Evolutionary conservation across 2,329 filamentous ascomycete genomes (phyloP), one percentile per base, ranked within the genome.

Genomic region (Seiridium unicorne): DNA sequence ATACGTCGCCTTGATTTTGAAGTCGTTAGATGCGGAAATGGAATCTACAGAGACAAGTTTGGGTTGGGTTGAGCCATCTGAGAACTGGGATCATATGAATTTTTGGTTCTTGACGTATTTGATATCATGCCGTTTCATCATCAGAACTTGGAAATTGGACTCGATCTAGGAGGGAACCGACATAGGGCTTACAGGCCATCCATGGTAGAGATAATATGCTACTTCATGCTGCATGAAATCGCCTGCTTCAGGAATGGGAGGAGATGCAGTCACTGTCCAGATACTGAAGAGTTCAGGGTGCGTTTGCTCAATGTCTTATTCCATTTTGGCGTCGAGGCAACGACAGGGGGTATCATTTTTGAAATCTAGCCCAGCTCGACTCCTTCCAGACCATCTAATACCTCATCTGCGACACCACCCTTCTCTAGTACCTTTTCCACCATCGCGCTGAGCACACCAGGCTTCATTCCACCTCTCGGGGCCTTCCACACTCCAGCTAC

Each of bases 401-500:
- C 90, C 74, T 97, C 94, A 65, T 93, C 88, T 3, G 90, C 92
- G 35, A 97, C 89, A 40, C 93, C 92, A 0, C 90, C 90, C 68
- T 84, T 86, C 71, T 90, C 86, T 61, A 96, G 74, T 38, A 93
- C 90, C 72, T 89, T 86, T 72, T 89, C 86, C 62, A 96, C 86
- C 77, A 97, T 91, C 57, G 83, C 81, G 56, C 87, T 84, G 65
- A 98, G 77, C 18, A 95, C 79, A 4, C 77, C 80, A 68, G 92
- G 85, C 78, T 91, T 93, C 44, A 94, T 87, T 2, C 94, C 94
- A 44, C 94, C 94, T 38, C 93, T 76, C 38, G 91, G 90, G 44
- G 93, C 90, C 69, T 86, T 90, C 94, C 94, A 97, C 35, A 97
- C 91, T 2, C 91, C 89, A 61, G 90, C 88, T 31, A 81, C 79